Evolutionary conservation across 2,329 filamentous ascomycete genomes (phyloP).

Genomic region (Torrubiella hemipterigena): DNA sequence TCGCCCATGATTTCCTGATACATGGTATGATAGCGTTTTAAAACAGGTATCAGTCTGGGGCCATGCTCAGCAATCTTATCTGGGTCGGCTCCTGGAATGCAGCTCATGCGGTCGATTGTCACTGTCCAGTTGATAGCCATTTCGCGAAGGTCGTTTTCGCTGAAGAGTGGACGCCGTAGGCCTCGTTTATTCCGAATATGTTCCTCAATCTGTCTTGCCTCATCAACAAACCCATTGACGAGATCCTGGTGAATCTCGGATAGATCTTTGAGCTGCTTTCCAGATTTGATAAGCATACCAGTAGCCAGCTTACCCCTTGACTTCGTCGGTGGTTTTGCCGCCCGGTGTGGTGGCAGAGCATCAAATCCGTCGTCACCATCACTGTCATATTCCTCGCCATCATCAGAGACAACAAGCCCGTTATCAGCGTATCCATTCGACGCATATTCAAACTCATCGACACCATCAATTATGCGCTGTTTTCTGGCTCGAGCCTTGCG

Average conservation of each 20-base stretch:
- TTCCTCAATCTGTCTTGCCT: constrained; percentile 49
- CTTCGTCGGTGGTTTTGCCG: constrained; percentile 21
- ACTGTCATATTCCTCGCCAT: constrained; percentile 16
- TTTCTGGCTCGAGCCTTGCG: constrained; percentile 15
- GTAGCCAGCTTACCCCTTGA: constrained; percentile 17
- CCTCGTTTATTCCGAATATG: constrained; percentile 46
- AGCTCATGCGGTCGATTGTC: constrained; percentile 46
- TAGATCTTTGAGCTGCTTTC: constrained; percentile 40
- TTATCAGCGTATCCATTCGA: constrained; percentile 35
- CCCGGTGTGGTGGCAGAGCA: constrained; percentile 23
- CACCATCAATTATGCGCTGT: constrained; percentile 19
- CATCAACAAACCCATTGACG: constrained; percentile 51
- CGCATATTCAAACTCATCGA: constrained; percentile 25
- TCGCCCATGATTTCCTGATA: constrained; percentile 40
- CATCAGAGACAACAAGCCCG: constrained; percentile 34
- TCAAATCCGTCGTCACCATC: constrained; percentile 35
- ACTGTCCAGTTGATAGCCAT: constrained; percentile 63
- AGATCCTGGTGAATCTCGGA: constrained; percentile 49
- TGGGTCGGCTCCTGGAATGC: constrained; percentile 49
- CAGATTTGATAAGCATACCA: constrained; percentile 46
- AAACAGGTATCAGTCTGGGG: constrained; percentile 44
- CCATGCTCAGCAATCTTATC: constrained; percentile 54
- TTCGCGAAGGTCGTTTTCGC: constrained; percentile 54
- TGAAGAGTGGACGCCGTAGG: constrained; percentile 51
- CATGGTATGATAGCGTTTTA: constrained; percentile 33